Evolutionary conservation across 2,329 filamentous ascomycete species (phyloP).

Genomic region (Neonectria magnoliae): DNA sequence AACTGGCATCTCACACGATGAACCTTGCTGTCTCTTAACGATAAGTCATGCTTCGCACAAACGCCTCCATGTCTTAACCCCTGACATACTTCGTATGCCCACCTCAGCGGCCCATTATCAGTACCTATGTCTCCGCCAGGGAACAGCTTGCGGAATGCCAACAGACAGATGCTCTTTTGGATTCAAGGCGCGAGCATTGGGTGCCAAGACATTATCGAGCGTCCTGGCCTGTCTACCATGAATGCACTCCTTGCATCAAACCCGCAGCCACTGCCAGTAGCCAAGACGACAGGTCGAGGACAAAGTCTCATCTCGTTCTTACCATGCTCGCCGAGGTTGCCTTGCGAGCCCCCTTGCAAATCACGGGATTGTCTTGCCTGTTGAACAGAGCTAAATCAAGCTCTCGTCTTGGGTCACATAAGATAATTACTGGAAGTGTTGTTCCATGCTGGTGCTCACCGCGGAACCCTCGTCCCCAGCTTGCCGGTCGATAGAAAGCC

Average conservation of each 20-base stretch:
- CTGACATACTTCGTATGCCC: slow-evolving; percentile 4
- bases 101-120: neutral
- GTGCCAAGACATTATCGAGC: slow-evolving; percentile 2
- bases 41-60: slow-evolving; percentile 4
- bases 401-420: neutral
- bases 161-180: neutral
- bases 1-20: neutral
- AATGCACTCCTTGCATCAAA: slow-evolving; percentile 3
- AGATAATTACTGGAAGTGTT: slow-evolving; percentile 8
- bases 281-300: neutral
- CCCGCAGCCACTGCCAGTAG: neutral
- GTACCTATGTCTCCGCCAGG: slow-evolving; percentile 4
- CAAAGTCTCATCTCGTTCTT: neutral
- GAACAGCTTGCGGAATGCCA: neutral
- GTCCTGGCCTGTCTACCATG: slow-evolving; percentile 2
- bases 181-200: slow-evolving; percentile 8
- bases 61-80: slow-evolving; percentile 19
- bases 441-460: slow-evolving; percentile 37
- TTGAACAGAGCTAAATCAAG: neutral
- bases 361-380: neutral
- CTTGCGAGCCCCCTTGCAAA: neutral
- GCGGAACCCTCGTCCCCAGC: slow-evolving; percentile 64
- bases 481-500: slow-evolving; percentile 90
- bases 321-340: neutral
- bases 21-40: neutral